Evolutionary conservation across 495 filamentous ascomycete species (phyloP), one percentile per base, ranked within the genome.

Genomic region (Penicillium egyptiacum): DNA sequence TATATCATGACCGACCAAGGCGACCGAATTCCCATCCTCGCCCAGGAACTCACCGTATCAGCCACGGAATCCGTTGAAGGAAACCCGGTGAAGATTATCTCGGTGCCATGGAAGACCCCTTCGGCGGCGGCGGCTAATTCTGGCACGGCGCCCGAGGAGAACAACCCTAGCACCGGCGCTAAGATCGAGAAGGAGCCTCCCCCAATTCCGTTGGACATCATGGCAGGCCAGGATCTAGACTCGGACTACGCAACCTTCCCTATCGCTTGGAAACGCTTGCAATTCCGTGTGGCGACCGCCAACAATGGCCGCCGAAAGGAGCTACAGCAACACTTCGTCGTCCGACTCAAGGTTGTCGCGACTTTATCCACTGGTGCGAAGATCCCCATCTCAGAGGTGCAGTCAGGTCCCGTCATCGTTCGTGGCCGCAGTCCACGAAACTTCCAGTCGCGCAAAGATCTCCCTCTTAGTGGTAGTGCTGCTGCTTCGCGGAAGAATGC

Each of bases 31-130:
- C 87, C 87, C 0, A 85, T 94, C 20, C 70, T 86, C 12, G 87
- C 87, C 16, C 83, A 93, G 50, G 88, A 88, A 57, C 84, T 93
- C 5, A 84, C 85, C 28, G 88, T 96, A 19, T 91, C 89, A 3
- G 91, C 90, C 0, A 86, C 88, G n/a, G 92, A 96, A 71, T 92
- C 89, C 11, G 91, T 95, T 8, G 91, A 96, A 66, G 89, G 89
- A 22, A 91, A 92, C 58, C 67, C 86, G 1, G 90, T 93, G 19
- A 93, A 95, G 75, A 91, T 96, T 54, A 96, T 96, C 39, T 89
- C 86, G 3, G 91, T 96, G 28, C 92, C 92, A 0, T 96, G 91
- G 91, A 94, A 96, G 74, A 92, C 90, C 16, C 85, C 85, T 22
- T 64, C 66, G 3, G 66, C 66, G 2, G 66, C 66, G 4, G 87